Evolutionary conservation across 2,329 filamentous ascomycete species (phyloP), one percentile per base, ranked within the genome.

Genomic region (Aspergillus melleus): DNA sequence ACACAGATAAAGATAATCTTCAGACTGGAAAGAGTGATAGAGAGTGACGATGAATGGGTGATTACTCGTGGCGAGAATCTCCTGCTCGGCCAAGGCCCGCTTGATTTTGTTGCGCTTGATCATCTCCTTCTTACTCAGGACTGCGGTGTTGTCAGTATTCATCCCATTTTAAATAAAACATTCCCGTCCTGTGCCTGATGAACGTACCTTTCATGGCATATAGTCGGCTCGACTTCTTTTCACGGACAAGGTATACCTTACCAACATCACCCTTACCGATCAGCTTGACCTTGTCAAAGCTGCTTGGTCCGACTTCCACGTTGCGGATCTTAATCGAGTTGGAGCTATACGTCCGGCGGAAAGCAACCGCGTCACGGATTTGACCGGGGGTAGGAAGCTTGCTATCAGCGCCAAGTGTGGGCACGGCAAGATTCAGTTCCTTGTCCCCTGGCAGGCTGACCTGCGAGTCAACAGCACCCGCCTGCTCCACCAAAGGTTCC

Each of bases 91-190:
- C 68, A 99, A 83, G 14, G 95, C 95, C 73, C 95, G 88, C 85
- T 99, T 99, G 81, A 99, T 99, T 85, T 99, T 99, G 83, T 99
- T 99, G 60, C 95, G 90, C 82, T 99, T 99, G 79, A 99, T 99
- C 95, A 99, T 99, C 78, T 99, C 95, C 83, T 98, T 97, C 80
- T 99, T 99, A 84, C 93, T 98, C 77, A 99, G 76, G 6, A 99
- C 95, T 98, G 8, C 73, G 16, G 51, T 3, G 55, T 69, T 84
- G 78, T 69, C 50, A 63, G 65, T 60, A n/a, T 49, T 49, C 20
- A 54, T 30, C 39, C 24, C 36, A 22, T 20, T 8, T 24, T 36
- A 39, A 10, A 20, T 10, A 24, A 29, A 5, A 20, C 24, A 16
- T 19, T 14, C 26, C 26, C 26, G 8, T 29, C 6, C 26, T 29